phyloP scores from a whole-genome alignment of 495 filamentous ascomycete genomes.

The Penicillium cataractarum region DNA sequence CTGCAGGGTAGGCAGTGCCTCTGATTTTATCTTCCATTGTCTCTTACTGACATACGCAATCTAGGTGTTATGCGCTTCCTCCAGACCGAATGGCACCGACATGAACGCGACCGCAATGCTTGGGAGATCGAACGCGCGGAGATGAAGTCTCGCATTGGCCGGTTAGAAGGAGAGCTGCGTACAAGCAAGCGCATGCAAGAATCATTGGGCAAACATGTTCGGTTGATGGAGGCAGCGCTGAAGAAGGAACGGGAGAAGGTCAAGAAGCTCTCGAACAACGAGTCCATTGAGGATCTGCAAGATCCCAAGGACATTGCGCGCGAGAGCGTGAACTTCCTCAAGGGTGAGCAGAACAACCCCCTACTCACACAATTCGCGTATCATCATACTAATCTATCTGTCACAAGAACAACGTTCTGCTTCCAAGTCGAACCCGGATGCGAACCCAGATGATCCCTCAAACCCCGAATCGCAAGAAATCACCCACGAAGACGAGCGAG shows the following conservation, averaged over 20 bases:
- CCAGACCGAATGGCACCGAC: constrained; percentile 98
- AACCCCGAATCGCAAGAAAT: constrained; percentile 63
- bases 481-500: constrained; percentile 56
- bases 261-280: constrained; percentile 49
- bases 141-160: constrained; percentile 98
- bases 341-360: constrained; percentile 32
- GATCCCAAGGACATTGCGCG: constrained; percentile 49
- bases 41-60: constrained; percentile 1
- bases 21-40: constrained; percentile 7
- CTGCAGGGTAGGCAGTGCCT: constrained; percentile 72
- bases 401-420: constrained; percentile 45
- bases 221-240: constrained; percentile 86
- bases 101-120: constrained; percentile 95
- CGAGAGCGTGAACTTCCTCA: constrained; percentile 45
- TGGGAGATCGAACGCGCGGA: constrained; percentile 99
- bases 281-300: constrained; percentile 50
- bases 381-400: constrained; percentile 4
- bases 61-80: constrained; percentile 98
- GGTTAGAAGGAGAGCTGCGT: constrained; percentile 84
- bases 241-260: constrained; percentile 69
- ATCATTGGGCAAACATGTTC: constrained; percentile 83
- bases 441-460: constrained; percentile 34
- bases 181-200: constrained; percentile 86
- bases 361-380: neutral
- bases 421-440: constrained; percentile 43